Base-by-base conservation (phyloP, 139 green algal genomes). In the Chlamydomonas sp. region DNA sequence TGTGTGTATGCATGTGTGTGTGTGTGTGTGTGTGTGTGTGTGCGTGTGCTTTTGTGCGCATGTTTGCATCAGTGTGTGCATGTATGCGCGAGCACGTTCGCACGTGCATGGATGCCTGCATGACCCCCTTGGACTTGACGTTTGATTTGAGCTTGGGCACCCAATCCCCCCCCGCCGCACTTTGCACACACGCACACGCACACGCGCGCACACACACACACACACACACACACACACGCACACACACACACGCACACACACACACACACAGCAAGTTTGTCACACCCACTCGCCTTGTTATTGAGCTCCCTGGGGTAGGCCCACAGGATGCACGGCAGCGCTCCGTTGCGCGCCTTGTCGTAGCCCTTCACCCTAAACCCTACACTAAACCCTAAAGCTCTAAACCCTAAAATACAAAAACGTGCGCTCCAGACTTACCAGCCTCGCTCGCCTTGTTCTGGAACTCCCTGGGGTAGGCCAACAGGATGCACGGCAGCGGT, bases 241-340 rank as follows among this genome's bases (percentile, higher is more conserved):
- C n/a, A n/a, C n/a, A n/a, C n/a, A n/a, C n/a, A n/a, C n/a, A n/a
- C n/a, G n/a, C n/a, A n/a, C n/a, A n/a, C n/a, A n/a, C n/a, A n/a
- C n/a, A n/a, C n/a, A n/a, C n/a, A n/a, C n/a, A n/a, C n/a, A n/a
- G n/a, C n/a, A n/a, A n/a, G n/a, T n/a, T n/a, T n/a, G n/a, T n/a
- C n/a, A n/a, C n/a, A n/a, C n/a, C n/a, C n/a, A n/a, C n/a, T n/a
- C 59, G 85, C 84, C 78, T 92, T 94, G 63, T 72, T 84, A 70
- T 96, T 96, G 79, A 87, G 96, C 74, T 96, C 87, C 0, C 87
- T 70, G 0, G 95, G 95, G 76, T 98, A 98, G 5, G 91, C 91
- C 92, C 93, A 99, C 37, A 98, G 67, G 35, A 99, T 70, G 74
- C 83, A 92, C 5, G 92, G 92, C 76, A 98, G 87, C 10, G 85